These are phyloP conservation scores for Chloranthus sessilifolius DNA, from an alignment of 164 flowering plant genomes.

Conservation along the genomic window DNA sequence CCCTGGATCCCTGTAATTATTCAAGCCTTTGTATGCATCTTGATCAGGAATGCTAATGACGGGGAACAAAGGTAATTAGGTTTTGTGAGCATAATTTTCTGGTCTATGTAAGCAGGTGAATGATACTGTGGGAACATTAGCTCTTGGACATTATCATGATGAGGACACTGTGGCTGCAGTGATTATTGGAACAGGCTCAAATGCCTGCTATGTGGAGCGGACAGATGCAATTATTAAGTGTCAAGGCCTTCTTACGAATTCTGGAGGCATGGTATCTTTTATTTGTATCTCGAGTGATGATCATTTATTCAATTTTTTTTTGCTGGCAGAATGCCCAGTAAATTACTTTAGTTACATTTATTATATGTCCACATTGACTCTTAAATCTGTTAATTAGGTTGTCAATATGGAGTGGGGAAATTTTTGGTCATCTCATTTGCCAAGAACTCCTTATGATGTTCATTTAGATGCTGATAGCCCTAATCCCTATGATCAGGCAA, in stretches of 20 bases:
- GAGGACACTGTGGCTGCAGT: conserved; percentile 92
- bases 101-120: conserved; percentile 53
- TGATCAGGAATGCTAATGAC: no score
- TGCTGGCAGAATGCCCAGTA: no score
- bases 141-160: conserved; percentile 86
- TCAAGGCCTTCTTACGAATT: conserved; percentile 71
- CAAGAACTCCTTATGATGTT: conserved; percentile 76
- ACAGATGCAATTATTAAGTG: conserved; percentile 86
- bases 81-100: conserved; percentile 5
- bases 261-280: conserved; percentile 80
- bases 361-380: conserved; percentile 1
- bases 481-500: conserved; percentile 78
- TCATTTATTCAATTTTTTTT: no score
- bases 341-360: no score
- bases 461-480: conserved; percentile 82
- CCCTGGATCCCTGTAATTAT: no score
- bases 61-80: no score
- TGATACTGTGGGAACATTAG: conserved; percentile 93
- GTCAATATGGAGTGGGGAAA: conserved; percentile 97
- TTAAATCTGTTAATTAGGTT: conserved; percentile 40
- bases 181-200: conserved; percentile 90
- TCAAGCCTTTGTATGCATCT: no score
- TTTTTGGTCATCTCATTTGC: conserved; percentile 92
- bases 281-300: conserved; percentile 4
- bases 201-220: conserved; percentile 91